Evolutionary conservation across 495 filamentous ascomycete genomes (phyloP).

Genomic region (Tuber melanosporum): DNA sequence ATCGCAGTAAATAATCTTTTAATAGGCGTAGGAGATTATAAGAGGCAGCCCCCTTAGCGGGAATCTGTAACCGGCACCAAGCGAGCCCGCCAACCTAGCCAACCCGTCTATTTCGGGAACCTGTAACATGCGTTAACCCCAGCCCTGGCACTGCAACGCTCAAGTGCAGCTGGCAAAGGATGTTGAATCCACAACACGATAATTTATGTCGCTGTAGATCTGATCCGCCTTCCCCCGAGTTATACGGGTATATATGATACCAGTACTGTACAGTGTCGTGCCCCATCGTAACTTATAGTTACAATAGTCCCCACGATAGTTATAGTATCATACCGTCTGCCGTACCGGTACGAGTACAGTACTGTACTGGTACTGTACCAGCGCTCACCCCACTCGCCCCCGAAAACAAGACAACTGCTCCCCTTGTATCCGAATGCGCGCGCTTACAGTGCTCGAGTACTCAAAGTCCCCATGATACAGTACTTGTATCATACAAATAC

Average conservation of each 20-base stretch:
- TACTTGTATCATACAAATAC: background rate
- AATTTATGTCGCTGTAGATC: background rate
- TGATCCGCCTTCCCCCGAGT: background rate
- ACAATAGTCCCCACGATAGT: background rate
- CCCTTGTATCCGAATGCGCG: background rate
- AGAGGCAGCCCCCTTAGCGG: background rate
- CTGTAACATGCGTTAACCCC: background rate
- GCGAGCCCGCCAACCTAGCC: background rate
- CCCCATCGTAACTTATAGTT: background rate
- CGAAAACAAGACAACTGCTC: background rate
- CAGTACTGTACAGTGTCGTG: background rate
- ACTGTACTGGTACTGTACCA: background rate
- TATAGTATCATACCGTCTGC: too few species aligned
- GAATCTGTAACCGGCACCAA: background rate
- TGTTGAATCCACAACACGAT: background rate
- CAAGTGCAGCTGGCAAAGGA: background rate
- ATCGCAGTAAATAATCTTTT: background rate
- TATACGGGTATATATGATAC: background rate
- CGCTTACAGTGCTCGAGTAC: background rate
- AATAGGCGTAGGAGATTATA: background rate
- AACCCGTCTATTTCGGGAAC: background rate
- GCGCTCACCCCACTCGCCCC: too few species aligned
- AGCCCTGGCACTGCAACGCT: background rate
- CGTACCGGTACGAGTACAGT: background rate
- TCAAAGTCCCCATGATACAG: too few species aligned